Base-by-base conservation (phyloP, 2,329 filamentous ascomycete species). In the Leptoxyphium fumago region DNA sequence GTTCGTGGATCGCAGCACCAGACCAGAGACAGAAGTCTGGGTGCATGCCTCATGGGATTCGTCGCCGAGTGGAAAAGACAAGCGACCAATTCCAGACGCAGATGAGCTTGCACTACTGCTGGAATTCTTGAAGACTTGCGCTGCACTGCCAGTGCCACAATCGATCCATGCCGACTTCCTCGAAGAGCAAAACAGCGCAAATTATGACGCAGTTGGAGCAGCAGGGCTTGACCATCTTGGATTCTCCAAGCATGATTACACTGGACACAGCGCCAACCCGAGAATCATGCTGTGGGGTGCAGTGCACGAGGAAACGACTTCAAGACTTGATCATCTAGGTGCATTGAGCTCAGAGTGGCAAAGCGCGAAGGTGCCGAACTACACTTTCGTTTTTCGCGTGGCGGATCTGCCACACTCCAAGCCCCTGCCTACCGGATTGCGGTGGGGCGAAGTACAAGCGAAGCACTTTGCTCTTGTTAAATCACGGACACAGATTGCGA, bases 21-120 rank as follows among this genome's bases (percentile, higher is more conserved):
- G 70, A 0, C 76, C 75, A 0, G 78, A 82, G 55, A 83, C 80
- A 0, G 73, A 82, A 48, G 63, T 77, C 28, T 82, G 75, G 72
- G 53, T 83, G 1, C 83, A 78, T 57, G 61, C 50, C 18, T 47
- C 44, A 43, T 51, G 61, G 63, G 42, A 40, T 13, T 28, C 38
- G 18, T 13, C 11, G 18, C 38, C 14, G 11, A 14, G 13, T 13
- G 10, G 4, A 11, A 18, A 18, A 4, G 13, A 18, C 14, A 21
- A 40, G 13, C 11, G 17, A 13, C 11, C 11, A 21, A 5, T 21
- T 15, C 15, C 15, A 13, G 5, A 40, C 7, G 5, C 13, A 13
- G 38, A 13, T 5, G 38, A 40, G 18, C 13, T 40, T 14, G 11
- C 18, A 28, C 38, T 17, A 4, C 10, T 28, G 38, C 11, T 11